Percentiles rank a stretch among this genome's conserved stretches.
Conservation (phyloP, 1,139 yeast genomes). For the Blastobotrys elegans region DNA sequence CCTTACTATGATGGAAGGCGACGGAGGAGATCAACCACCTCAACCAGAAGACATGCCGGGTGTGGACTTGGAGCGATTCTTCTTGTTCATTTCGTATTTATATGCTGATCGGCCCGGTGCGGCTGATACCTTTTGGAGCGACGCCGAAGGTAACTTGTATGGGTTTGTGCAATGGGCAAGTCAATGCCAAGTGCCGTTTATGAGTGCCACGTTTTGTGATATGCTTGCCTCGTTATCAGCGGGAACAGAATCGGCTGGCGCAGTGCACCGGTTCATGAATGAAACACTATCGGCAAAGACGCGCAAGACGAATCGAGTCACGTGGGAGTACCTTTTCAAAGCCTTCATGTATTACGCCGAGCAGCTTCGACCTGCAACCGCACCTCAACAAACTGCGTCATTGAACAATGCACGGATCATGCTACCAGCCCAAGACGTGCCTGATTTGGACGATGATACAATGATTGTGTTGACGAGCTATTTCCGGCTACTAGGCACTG, state of each 20-base stretch:
- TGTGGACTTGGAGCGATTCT: slow-evolving; percentile 84
- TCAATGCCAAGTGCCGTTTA: slow-evolving; percentile 73
- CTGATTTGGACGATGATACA: slow-evolving; percentile 74
- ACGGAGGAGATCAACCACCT: slow-evolving; percentile 25
- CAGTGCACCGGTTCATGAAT: slow-evolving; percentile 40
- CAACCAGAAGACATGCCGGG: slow-evolving; percentile 54
- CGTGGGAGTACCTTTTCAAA: slow-evolving; percentile 57
- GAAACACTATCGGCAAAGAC: slow-evolving; percentile 14
- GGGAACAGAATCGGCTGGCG: slow-evolving; percentile 50
- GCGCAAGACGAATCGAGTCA: slow-evolving; percentile 15
- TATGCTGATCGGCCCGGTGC: slow-evolving; percentile 58
- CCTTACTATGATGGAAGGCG: slow-evolving; percentile 43
- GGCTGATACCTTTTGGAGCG: slow-evolving; percentile 61
- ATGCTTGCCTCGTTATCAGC: slow-evolving; percentile 70
- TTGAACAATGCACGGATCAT: slow-evolving; percentile 21
- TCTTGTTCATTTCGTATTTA: slow-evolving; percentile 67
- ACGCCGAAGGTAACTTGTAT: slow-evolving; percentile 54
- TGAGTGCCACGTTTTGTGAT: slow-evolving; percentile 76
- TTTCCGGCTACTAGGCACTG: slow-evolving; percentile 49
- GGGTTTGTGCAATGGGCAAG: slow-evolving; percentile 91
- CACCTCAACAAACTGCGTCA: slow-evolving; percentile 1
- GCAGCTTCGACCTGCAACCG: slow-evolving; percentile 36
- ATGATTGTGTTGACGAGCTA: slow-evolving; percentile 73
- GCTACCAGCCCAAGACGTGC: slow-evolving; percentile 24
- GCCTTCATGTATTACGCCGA: slow-evolving; percentile 53